Conservation (phyloP, 192 early-diverging fungal species). For the Pilaira anomala region DNA sequence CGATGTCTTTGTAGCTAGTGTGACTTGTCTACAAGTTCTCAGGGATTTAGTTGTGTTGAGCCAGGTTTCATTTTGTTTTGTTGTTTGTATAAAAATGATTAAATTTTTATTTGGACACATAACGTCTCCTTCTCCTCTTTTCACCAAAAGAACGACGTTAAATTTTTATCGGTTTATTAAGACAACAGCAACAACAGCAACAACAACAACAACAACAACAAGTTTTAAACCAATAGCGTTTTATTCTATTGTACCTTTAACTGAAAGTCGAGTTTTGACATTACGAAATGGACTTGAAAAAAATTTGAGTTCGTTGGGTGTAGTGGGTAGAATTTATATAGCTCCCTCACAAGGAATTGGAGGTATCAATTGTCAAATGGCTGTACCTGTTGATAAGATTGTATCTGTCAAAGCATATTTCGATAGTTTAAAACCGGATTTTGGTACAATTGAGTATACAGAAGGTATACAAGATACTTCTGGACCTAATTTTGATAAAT, state of each 20-base stretch:
- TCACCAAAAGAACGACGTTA: too few relatives aligned
- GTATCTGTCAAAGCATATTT: slow-evolving; percentile 52
- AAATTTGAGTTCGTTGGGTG: slow-evolving; percentile 33
- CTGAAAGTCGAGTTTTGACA: not conserved
- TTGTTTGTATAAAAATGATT: too few relatives aligned
- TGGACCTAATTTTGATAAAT: slow-evolving; percentile 59
- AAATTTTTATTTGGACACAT: too few relatives aligned
- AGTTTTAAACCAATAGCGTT: slow-evolving; percentile 27
- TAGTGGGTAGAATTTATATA: slow-evolving; percentile 71
- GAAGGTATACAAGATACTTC: slow-evolving; percentile 28
- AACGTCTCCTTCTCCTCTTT: too few relatives aligned
- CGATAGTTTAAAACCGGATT: slow-evolving; percentile 23
- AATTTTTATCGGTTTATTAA: too few relatives aligned
- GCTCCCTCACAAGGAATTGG: slow-evolving; percentile 43
- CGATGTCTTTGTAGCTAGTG: too few relatives aligned
- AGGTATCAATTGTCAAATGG: slow-evolving; percentile 78
- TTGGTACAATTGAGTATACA: slow-evolving; percentile 34
- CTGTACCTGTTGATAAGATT: slow-evolving; percentile 53
- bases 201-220: too few relatives aligned
- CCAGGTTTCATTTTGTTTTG: too few relatives aligned
- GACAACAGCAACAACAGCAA: too few relatives aligned
- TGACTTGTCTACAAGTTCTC: too few relatives aligned
- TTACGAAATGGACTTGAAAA: slow-evolving; percentile 13
- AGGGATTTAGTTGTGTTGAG: too few relatives aligned
- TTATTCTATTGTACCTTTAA: slow-evolving; percentile 22